Conservation (phyloP, 768 basidiomycete genomes). For the Phylloporus arenicola region DNA sequence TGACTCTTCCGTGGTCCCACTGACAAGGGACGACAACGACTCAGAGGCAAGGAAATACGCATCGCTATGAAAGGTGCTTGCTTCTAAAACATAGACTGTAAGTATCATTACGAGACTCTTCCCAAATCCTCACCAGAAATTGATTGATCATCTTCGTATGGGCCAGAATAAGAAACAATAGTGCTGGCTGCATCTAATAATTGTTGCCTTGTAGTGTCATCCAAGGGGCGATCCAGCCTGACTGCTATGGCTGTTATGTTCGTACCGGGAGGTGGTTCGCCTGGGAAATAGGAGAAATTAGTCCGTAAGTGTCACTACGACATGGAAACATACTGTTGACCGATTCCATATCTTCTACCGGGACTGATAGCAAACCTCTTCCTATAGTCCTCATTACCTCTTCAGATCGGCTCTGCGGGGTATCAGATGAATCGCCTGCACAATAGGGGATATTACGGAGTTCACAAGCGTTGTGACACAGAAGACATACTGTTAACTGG, state of each 20-base stretch:
- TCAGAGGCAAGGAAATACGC: not conserved
- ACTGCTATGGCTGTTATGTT: constrained; percentile 1
- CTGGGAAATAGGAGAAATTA: too few species aligned
- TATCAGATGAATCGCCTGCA: too few species aligned
- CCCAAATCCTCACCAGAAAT: constrained; percentile 1
- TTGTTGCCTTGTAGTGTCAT: not conserved
- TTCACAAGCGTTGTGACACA: too few species aligned
- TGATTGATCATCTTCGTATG: not conserved
- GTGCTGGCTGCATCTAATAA: constrained; percentile 1
- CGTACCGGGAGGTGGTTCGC: not conserved
- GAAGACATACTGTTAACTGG: not conserved
- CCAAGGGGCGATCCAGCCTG: constrained; percentile 4
- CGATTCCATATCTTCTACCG: too few species aligned
- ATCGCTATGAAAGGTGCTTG: not conserved
- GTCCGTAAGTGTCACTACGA: too few species aligned
- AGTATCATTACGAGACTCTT: not conserved
- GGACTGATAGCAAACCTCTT: too few species aligned
- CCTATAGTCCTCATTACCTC: too few species aligned
- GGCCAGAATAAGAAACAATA: not conserved
- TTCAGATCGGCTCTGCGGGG: too few species aligned
- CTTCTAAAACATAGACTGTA: not conserved
- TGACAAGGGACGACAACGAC: not conserved
- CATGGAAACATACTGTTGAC: too few species aligned
- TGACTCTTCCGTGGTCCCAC: not conserved
- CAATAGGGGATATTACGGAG: too few species aligned